Evolutionary conservation across 2,329 filamentous ascomycete genomes (phyloP).

Genomic region (Pseudocercospora musae): DNA sequence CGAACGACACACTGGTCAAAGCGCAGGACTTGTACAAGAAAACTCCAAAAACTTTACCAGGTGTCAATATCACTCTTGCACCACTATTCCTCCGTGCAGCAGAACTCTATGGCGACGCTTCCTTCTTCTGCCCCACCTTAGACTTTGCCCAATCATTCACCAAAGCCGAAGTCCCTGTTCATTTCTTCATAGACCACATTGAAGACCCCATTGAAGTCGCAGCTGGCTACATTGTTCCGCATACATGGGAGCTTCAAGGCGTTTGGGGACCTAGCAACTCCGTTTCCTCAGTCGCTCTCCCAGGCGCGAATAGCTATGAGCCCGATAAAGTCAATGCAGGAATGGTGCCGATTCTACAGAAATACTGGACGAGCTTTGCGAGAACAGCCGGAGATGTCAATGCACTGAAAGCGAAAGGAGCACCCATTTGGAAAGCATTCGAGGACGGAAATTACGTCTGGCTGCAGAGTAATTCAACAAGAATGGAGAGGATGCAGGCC

Average conservation of each 20-base stretch:
- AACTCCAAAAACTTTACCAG: not conserved
- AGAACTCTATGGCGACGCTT: not conserved
- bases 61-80: not conserved
- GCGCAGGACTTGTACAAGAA: not conserved
- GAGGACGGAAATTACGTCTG: not conserved
- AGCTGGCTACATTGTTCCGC: not conserved
- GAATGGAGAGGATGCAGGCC: not conserved
- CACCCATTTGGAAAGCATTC: not conserved
- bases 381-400: not conserved
- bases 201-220: not conserved
- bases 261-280: not conserved
- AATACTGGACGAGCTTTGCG: not conserved
- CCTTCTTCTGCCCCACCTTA: not conserved
- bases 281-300: not conserved
- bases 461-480: not conserved
- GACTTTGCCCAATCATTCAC: not conserved
- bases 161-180: not conserved
- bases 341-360: not conserved
- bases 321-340: not conserved
- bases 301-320: not conserved
- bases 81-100: not conserved
- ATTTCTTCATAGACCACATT: slow-evolving; percentile 5
- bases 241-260: not conserved
- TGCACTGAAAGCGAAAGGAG: not conserved
- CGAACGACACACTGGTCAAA: not conserved